Base-by-base conservation (phyloP, 1,139 yeast species). In the Magnusiomyces sp. region DNA sequence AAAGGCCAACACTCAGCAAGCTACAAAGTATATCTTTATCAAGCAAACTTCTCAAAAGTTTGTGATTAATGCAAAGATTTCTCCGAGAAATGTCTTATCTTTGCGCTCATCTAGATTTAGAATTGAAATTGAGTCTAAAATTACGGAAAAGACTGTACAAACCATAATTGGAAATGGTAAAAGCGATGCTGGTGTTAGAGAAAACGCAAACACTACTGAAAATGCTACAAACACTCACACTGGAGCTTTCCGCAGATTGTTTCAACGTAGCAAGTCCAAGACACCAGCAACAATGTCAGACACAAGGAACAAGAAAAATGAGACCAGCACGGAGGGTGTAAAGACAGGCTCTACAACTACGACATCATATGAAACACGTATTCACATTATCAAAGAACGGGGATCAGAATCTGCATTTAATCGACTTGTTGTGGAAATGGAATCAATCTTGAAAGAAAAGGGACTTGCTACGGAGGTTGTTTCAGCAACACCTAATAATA, bases 81-180 rank as follows among this genome's bases (percentile, higher is more conserved):
- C 64, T 19, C 61, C 69, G 19, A 57, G 61, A 34, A 69, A 69
- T 49, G 66, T 45, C 16, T 40, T 69, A 46, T 57, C 62, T 38
- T 56, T 68, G 50, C 59, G 69, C 37, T 56, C 63, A 14, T 58
- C 68, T 16, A 59, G 59, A 46, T 64, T 69, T 56, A 53, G 59
- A 16, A 60, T 68, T 34, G 58, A 59, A 20, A 57, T 66, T 17
- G 51, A 48, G 36, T 32, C 45, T 7, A 23, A 23, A 23, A 23
- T 23, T 7, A 23, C 29, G 4, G 29, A 40, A 42, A 14, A 39
- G 32, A 23, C 44, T 39, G 29, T 34, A 38, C 31, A 48, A n/a
- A 41, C 49, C 13, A 42, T 11, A 16, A 17, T 40, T 43, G 36
- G 34, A 19, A 6, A 7, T 39, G 23, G 6, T 17, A 39, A 17